Percentiles rank a stretch among this genome's conserved stretches.
Conservation (phyloP, 2,329 filamentous ascomycete species). For the Pseudogymnoascus sp. region DNA sequence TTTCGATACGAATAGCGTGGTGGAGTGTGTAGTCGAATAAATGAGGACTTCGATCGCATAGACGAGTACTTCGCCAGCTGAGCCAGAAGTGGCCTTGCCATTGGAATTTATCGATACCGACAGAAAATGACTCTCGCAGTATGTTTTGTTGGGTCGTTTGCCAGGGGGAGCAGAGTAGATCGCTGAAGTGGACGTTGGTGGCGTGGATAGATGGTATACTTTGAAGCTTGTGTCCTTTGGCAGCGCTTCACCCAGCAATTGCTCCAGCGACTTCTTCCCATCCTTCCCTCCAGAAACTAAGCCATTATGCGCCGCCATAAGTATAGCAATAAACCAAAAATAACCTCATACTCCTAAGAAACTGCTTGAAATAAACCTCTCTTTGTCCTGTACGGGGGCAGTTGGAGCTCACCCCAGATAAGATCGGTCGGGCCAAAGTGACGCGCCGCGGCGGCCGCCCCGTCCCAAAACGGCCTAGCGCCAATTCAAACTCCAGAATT, state of each 20-base stretch:
- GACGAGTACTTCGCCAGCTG: conserved; percentile 48
- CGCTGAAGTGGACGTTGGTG: conserved; percentile 63
- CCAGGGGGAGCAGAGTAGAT: conserved; percentile 74
- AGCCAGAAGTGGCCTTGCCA: conserved; percentile 19
- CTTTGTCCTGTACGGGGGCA: background rate
- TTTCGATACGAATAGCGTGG: conserved; percentile 90
- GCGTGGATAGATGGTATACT: conserved; percentile 81
- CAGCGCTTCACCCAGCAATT: conserved; percentile 32
- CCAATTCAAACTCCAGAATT: conserved; percentile 9
- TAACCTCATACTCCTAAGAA: conserved; percentile 6
- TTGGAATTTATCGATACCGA: conserved; percentile 43
- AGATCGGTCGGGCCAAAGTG: background rate
- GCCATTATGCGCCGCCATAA: conserved; percentile 26
- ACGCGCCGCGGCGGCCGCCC: background rate
- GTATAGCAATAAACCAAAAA: conserved; percentile 17
- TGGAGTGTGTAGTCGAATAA: conserved; percentile 72
- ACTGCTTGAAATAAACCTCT: background rate
- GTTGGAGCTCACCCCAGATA: background rate
- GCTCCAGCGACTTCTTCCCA: conserved; percentile 22
- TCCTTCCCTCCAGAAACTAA: conserved; percentile 18
- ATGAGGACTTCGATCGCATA: conserved; percentile 83
- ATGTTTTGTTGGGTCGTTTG: conserved; percentile 66
- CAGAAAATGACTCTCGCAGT: conserved; percentile 77
- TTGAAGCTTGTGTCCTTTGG: conserved; percentile 52
- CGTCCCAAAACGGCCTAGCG: conserved; percentile 7